Percentiles rank a stretch among this genome's conserved stretches.
Evolutionary conservation across 1,139 yeast species (phyloP).

Genomic region (Nakaseomyces nivariensis): DNA sequence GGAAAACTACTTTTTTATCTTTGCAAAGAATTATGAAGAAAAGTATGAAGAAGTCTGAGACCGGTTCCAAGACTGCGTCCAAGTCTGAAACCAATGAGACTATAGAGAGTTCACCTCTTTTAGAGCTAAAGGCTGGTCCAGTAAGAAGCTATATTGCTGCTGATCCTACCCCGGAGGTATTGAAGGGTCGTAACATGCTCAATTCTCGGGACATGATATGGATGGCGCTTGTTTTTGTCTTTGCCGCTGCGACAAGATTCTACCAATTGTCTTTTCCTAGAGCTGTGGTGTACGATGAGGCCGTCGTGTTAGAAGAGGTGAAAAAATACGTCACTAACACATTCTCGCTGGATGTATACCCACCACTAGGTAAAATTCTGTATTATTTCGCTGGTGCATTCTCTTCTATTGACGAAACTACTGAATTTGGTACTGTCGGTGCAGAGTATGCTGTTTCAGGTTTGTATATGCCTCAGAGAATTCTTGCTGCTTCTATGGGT

Average conservation of each 20-base stretch:
- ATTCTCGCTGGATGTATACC: conserved; percentile 86
- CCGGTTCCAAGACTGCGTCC: too few relatives aligned
- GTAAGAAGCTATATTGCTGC: conserved; percentile 34
- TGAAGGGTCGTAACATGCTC: conserved; percentile 30
- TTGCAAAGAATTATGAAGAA: neutral
- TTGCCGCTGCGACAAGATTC: conserved; percentile 50
- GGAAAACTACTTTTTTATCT: too few relatives aligned
- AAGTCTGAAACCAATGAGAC: neutral
- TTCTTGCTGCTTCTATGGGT: conserved; percentile 75
- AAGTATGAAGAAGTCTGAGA: neutral
- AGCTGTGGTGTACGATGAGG: conserved; percentile 87
- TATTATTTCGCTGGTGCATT: conserved; percentile 63
- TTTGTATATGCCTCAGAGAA: conserved; percentile 68
- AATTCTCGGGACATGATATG: conserved; percentile 32
- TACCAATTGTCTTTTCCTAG: conserved; percentile 55
- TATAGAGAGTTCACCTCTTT: conserved; percentile 19
- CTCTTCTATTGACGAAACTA: conserved; percentile 70
- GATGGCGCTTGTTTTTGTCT: conserved; percentile 41
- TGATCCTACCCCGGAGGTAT: conserved; percentile 35
- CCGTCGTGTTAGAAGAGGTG: conserved; percentile 68
- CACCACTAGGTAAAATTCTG: conserved; percentile 82
- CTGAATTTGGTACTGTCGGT: conserved; percentile 62
- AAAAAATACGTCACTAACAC: conserved; percentile 58
- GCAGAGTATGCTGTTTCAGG: conserved; percentile 41
- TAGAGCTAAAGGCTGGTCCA: conserved; percentile 35